Base-by-base conservation (phyloP, 106 monocot genomes). In the Platanthera zijinensis region DNA sequence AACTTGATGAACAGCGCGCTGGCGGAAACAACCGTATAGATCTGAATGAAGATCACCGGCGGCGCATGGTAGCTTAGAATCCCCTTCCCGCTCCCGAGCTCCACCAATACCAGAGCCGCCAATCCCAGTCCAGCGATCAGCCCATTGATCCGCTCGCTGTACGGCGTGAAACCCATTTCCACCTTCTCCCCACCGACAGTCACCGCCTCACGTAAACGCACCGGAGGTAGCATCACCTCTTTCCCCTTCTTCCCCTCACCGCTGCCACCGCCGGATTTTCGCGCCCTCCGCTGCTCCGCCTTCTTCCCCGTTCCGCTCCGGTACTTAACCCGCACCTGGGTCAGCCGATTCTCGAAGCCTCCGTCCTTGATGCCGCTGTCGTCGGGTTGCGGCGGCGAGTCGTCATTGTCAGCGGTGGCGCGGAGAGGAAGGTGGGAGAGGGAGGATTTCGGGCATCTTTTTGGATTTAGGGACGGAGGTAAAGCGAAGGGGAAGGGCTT, bases 61-160 rank as follows among this genome's bases (percentile, higher is more conserved):
- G 85, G 80, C 8, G 82, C 15, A 80, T 96, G 96, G 82, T 85
- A 96, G 63, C 66, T 78, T 52, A 96, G 52, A 22, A 93, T 68
- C 7, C 90, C 80, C 74, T 87, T 76, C 9, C 96, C 93, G 10
- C 93, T 90, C 1, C 85, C 92, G 46, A 96, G 80, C 82, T 96
- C 96, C 14, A 96, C 96, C 47, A 96, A 84, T 69, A 93, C 75
- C 57, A 93, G 83, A 62, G 93, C 96, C 4, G 86, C 90, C 57
- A 93, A 73, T 0, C 96, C 96, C 6, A 96, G 78, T 52, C 51
- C 90, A 7, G 96, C 96, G 7, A 89, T 51, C 56, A 82, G 66
- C 50, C 96, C 96, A 49, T 96, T 90, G 54, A 96, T 71, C 74
- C 85, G 71, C 85, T 96, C 93, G 79, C 89, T 96, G 85, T 93